These are phyloP conservation scores for Blastobotrys peoriensis DNA, from an alignment of 805 yeast species.

Conservation along the genomic window DNA sequence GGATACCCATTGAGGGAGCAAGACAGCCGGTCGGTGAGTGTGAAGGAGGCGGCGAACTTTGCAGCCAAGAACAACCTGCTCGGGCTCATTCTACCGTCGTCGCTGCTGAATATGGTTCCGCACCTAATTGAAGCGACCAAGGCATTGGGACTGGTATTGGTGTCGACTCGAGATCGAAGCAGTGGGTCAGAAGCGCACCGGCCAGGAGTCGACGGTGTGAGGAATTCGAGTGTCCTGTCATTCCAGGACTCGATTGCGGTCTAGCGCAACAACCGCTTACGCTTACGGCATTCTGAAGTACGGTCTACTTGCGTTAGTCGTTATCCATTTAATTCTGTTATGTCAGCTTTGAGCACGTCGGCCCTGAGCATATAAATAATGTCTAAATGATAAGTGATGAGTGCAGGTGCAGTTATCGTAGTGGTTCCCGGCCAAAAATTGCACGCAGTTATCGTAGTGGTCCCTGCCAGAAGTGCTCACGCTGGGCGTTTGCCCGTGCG, in stretches of 20 bases:
- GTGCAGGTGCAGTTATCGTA: neutral
- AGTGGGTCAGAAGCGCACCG: constrained; percentile 13
- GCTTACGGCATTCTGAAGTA: no score
- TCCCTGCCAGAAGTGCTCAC: no score
- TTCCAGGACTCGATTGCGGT: constrained; percentile 58
- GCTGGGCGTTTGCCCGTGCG: no score
- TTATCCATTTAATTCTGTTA: neutral
- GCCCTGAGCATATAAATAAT: neutral
- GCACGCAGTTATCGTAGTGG: neutral
- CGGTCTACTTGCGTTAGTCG: no score
- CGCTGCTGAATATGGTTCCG: constrained; percentile 66
- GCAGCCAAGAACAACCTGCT: constrained; percentile 77
- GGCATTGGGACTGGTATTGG: constrained; percentile 73
- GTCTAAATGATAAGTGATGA: neutral
- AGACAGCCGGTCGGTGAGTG: constrained; percentile 42
- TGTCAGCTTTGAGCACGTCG: neutral
- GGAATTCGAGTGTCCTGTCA: constrained; percentile 56
- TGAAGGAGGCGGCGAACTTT: constrained; percentile 76
- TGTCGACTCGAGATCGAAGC: constrained; percentile 39
- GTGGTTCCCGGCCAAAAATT: neutral
- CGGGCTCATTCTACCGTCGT: constrained; percentile 74
- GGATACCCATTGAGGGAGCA: constrained; percentile 24
- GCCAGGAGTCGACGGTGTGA: constrained; percentile 55
- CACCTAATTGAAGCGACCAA: constrained; percentile 68
- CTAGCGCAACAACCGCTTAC: no score